These are phyloP conservation scores for Metschnikowia gelsemii DNA, from an alignment of 805 yeast species.

Conservation along the genomic window DNA sequence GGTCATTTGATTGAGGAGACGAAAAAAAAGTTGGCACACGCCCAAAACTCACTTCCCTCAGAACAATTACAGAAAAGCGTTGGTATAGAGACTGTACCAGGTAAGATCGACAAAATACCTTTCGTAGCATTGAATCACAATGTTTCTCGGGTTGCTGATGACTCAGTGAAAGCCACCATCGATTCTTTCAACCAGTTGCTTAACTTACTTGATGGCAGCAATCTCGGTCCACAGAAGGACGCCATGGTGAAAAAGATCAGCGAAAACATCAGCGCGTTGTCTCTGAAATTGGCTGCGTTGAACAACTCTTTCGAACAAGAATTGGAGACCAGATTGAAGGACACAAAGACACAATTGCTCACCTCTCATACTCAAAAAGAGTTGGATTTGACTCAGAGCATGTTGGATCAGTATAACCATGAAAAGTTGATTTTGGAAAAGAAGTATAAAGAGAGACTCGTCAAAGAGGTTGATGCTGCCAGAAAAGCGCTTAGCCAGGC, in stretches of 20 bases:
- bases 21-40: constrained; percentile 29
- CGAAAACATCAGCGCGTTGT: constrained; percentile 32
- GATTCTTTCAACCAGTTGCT: constrained; percentile 41
- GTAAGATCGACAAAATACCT: constrained; percentile 34
- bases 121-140: constrained; percentile 27
- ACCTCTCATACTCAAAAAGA: constrained; percentile 47
- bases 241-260: constrained; percentile 33
- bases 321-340: constrained; percentile 34
- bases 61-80: constrained; percentile 44
- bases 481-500: constrained; percentile 63
- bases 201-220: constrained; percentile 32
- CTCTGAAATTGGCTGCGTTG: constrained; percentile 33
- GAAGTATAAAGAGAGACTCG: constrained; percentile 57
- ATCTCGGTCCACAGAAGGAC: constrained; percentile 26
- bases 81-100: constrained; percentile 34
- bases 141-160: constrained; percentile 29
- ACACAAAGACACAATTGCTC: constrained; percentile 40
- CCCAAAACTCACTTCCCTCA: constrained; percentile 30
- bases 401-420: constrained; percentile 59
- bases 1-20: constrained; percentile 39
- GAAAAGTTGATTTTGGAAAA: constrained; percentile 60
- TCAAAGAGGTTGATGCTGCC: constrained; percentile 65
- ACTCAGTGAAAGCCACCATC: constrained; percentile 34
- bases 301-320: constrained; percentile 39
- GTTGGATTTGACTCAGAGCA: constrained; percentile 55